These are phyloP conservation scores for Trichophyton rubrum DNA, from an alignment of 2,329 filamentous ascomycete genomes.

Conservation along the genomic window DNA sequence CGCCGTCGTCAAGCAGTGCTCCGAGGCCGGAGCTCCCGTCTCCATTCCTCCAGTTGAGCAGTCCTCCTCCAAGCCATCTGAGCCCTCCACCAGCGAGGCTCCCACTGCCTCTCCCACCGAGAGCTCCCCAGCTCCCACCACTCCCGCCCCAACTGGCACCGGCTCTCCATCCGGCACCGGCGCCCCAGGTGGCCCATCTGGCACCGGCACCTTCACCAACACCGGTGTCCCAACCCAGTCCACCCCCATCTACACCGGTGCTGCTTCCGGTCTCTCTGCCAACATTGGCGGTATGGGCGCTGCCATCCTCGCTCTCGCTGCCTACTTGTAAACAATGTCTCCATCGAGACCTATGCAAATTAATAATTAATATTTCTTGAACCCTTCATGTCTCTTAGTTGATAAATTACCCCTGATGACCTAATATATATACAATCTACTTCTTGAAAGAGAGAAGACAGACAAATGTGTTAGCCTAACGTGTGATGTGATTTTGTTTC, in stretches of 20 bases:
- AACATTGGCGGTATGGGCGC: slow-evolving; percentile 14
- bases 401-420: not conserved
- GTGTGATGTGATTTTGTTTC: not conserved
- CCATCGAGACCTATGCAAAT: not conserved
- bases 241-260: slow-evolving; percentile 14
- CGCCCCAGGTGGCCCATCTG: slow-evolving; percentile 6
- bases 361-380: not conserved
- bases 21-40: slow-evolving; percentile 26
- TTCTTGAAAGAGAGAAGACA: not conserved
- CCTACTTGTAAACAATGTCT: slow-evolving; percentile 32
- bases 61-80: slow-evolving; percentile 2
- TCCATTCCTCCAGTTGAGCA: slow-evolving; percentile 21
- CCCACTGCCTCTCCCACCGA: slow-evolving; percentile 1
- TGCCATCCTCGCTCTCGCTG: slow-evolving; percentile 18
- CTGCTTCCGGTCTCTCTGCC: slow-evolving; percentile 10
- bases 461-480: not conserved
- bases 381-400: not conserved
- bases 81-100: slow-evolving; percentile 1
- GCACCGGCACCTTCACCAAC: slow-evolving; percentile 9
- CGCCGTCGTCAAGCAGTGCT: slow-evolving; percentile 25
- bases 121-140: not conserved
- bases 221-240: slow-evolving; percentile 10
- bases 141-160: not conserved
- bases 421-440: slow-evolving; percentile 1
- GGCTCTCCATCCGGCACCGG: not conserved